phyloP scores from a whole-genome alignment of 139 green algal species.

The Monoraphidium neglectum region DNA sequence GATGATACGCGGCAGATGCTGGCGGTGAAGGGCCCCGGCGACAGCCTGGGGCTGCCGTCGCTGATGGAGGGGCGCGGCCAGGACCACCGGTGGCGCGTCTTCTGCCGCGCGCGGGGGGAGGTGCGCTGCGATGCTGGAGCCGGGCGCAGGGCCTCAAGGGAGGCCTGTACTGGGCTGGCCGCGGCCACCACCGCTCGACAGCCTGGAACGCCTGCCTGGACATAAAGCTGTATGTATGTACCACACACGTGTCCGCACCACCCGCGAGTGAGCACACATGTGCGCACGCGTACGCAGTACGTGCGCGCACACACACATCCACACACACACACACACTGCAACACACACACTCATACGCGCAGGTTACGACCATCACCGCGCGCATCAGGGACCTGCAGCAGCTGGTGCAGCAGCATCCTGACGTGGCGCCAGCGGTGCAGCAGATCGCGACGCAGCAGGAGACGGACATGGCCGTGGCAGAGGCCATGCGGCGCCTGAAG shows the following conservation, averaged over 20 bases:
- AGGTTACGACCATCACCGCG: conserved; percentile 27
- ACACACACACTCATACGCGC: too few relatives aligned
- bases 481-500: conserved; percentile 47
- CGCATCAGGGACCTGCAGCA: conserved; percentile 16
- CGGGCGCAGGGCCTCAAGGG: too few relatives aligned
- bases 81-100: conserved; percentile 21
- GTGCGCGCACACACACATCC: too few relatives aligned
- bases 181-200: too few relatives aligned
- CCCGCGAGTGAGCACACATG: too few relatives aligned
- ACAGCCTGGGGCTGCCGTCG: conserved; percentile 37
- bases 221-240: too few relatives aligned
- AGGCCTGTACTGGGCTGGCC: too few relatives aligned
- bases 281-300: too few relatives aligned
- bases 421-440: conserved; percentile 35
- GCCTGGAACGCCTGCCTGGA: too few relatives aligned
- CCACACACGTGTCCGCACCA: too few relatives aligned
- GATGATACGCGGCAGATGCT: conserved; percentile 11
- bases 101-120: conserved; percentile 13
- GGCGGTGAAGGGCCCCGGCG: conserved; percentile 43
- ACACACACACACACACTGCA: too few relatives aligned
- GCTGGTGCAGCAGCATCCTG: conserved; percentile 30
- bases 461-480: conserved; percentile 45
- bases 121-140: too few relatives aligned
- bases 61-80: neutral
- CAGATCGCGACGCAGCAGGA: conserved; percentile 43